Evolutionary conservation across 2,329 filamentous ascomycete genomes (phyloP), one percentile per base, ranked within the genome.

Genomic region (Neonectria hederae): DNA sequence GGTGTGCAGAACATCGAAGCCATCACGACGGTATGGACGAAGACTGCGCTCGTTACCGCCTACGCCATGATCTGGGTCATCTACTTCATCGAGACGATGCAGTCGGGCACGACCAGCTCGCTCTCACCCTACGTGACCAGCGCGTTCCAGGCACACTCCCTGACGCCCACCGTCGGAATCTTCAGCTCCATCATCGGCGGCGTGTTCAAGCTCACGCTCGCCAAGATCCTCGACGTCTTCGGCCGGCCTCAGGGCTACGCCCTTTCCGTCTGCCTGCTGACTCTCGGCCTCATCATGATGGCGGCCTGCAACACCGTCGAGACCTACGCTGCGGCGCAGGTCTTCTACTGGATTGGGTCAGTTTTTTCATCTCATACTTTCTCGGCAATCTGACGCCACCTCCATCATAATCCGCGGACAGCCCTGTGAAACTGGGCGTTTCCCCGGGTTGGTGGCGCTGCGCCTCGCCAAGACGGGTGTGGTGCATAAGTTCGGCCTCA

Each of bases 141-240:
- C 54, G 75, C 74, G 32, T 87, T 86, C 69, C 71, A 77, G 35
- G 70, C 78, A 21, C 85, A 87, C 69, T 86, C 84, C 2, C 77
- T 87, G 4, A 79, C 84, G 17, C 80, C 84, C 3, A 81, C 84
- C 5, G 83, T 84, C 48, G 77, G 78, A 32, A 83, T 88, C 59
- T 77, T 88, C 8, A 80, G 83, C 22, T 80, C 77, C 67, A 78
- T 85, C 49, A 83, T 87, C 65, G 77, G 80, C 72, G 87, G 86
- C 52, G 83, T 89, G 11, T 82, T 85, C 53, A 88, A 88, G 70
- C 83, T 90, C 14, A 86, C 88, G 1, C 82, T 89, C 66, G 88
- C 88, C 51, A 91, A 90, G 75, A 78, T 90, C 17, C 81, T 90
- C 51, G 86, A 90, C 75, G 80, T 90, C 35, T 90, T 86, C 77